These are phyloP conservation scores for Marasmius tenuissimus DNA, from an alignment of 1,284 basidiomycete species.

Conservation along the genomic window DNA sequence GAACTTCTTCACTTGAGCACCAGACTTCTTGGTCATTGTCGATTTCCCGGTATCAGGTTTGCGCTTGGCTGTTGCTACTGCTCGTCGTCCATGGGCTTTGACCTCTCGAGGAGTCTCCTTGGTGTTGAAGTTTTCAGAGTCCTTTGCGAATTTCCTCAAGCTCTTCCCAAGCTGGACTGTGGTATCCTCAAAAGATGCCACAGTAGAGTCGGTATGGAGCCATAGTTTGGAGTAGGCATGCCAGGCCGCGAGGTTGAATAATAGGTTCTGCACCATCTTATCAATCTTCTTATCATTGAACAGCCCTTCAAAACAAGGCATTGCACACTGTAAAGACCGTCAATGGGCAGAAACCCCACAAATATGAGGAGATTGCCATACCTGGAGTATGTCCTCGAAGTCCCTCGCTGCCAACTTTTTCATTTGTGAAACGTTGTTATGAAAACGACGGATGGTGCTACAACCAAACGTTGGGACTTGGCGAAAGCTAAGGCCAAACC, in stretches of 20 bases:
- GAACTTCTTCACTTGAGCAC: background rate
- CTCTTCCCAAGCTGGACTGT: too few species aligned
- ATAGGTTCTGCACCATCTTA: constrained; percentile 9
- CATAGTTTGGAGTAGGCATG: constrained; percentile 24
- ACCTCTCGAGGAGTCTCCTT: background rate
- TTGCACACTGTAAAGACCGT: constrained; percentile 24
- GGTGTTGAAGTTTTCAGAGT: too few species aligned
- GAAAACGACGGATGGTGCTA: constrained; percentile 17
- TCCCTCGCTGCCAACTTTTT: constrained; percentile 20
- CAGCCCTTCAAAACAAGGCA: constrained; percentile 24
- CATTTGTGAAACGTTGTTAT: too few species aligned
- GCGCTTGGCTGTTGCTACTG: too few species aligned
- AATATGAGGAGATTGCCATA: too few species aligned
- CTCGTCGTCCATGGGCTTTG: too few species aligned
- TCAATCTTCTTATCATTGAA: constrained; percentile 15
- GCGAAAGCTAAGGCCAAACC: too few species aligned
- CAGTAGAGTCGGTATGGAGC: constrained; percentile 17
- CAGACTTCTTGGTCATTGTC: background rate
- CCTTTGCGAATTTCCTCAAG: too few species aligned
- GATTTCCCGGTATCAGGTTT: too few species aligned
- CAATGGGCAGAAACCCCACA: too few species aligned
- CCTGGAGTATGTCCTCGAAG: constrained; percentile 24
- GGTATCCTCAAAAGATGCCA: background rate
- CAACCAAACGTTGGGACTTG: constrained; percentile 16
- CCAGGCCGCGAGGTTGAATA: too few species aligned